These are phyloP conservation scores for Stephania japonica DNA, from an alignment of 164 flowering plant species.

Conservation along the genomic window DNA sequence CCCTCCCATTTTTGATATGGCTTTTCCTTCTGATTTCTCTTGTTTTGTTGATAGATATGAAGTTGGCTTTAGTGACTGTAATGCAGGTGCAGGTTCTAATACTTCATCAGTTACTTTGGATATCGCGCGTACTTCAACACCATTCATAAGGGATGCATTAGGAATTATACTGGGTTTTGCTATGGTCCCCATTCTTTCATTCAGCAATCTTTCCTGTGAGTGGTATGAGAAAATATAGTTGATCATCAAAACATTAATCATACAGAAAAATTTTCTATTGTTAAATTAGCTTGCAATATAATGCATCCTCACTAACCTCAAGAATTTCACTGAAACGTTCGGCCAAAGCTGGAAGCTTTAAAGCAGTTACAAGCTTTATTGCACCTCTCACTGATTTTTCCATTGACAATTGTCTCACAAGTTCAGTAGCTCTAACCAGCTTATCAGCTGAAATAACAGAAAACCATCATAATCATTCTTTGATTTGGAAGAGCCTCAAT, in stretches of 20 bases:
- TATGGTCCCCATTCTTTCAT: conserved; percentile 23
- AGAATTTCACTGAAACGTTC: conserved; percentile 71
- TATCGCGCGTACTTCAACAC: conserved; percentile 16
- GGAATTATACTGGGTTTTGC: conserved; percentile 5
- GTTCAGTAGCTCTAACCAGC: conserved; percentile 85
- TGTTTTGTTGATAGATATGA: conserved; percentile 41
- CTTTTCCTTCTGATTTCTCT: conserved; percentile 32
- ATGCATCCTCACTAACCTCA: conserved; percentile 45
- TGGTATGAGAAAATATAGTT: not conserved
- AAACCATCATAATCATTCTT: not conserved
- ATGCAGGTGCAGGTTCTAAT: conserved; percentile 21
- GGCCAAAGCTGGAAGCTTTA: conserved; percentile 87
- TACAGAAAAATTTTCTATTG: not conserved
- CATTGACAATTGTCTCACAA: conserved; percentile 66
- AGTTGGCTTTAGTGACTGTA: conserved; percentile 28
- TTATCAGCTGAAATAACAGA: conserved; percentile 65
- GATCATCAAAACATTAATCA: not conserved
- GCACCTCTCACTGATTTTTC: conserved; percentile 89
- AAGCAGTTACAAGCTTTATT: conserved; percentile 76
- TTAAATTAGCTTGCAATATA: not conserved
- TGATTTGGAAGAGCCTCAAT: not conserved
- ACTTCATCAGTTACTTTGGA: conserved; percentile 18
- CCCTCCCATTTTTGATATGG: conserved; percentile 19
- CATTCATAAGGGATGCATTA: conserved; percentile 8
- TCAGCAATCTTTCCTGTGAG: conserved; percentile 61